These are phyloP conservation scores for Pholiota molesta DNA, from an alignment of 768 basidiomycete species.

Conservation along the genomic window DNA sequence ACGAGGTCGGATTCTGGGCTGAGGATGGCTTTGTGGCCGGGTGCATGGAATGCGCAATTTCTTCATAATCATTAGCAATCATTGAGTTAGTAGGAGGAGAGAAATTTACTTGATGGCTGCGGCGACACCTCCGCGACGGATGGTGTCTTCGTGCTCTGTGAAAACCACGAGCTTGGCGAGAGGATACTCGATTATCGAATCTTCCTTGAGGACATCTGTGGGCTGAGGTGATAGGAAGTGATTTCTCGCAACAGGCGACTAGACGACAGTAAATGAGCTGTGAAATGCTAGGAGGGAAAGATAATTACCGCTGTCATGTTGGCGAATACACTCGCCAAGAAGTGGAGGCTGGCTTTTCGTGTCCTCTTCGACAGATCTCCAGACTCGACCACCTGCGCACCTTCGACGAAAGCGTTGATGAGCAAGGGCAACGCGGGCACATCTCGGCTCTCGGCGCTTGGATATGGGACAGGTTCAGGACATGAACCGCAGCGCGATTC, in stretches of 20 bases:
- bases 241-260: slow-evolving; percentile 78
- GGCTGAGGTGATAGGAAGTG: slow-evolving; percentile 79
- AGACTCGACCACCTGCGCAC: slow-evolving; percentile 56
- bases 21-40: slow-evolving; percentile 73
- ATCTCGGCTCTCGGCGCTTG: slow-evolving; percentile 52
- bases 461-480: slow-evolving; percentile 72
- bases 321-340: slow-evolving; percentile 92
- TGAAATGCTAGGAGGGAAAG: not conserved
- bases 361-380: slow-evolving; percentile 49
- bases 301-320: slow-evolving; percentile 77
- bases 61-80: slow-evolving; percentile 39
- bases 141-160: slow-evolving; percentile 87
- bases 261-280: slow-evolving; percentile 1
- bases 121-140: slow-evolving; percentile 85
- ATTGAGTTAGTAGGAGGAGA: slow-evolving; percentile 1
- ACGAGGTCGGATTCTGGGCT: slow-evolving; percentile 61
- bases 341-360: slow-evolving; percentile 84
- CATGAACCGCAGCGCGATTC: slow-evolving; percentile 84
- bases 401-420: slow-evolving; percentile 88
- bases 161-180: slow-evolving; percentile 82
- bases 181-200: slow-evolving; percentile 69
- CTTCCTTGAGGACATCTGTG: slow-evolving; percentile 44
- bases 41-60: slow-evolving; percentile 75
- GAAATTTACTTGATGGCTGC: slow-evolving; percentile 80
- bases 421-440: slow-evolving; percentile 77